Conservation (phyloP, 2,329 filamentous ascomycete genomes). For the Parastagonospora nodorum region DNA sequence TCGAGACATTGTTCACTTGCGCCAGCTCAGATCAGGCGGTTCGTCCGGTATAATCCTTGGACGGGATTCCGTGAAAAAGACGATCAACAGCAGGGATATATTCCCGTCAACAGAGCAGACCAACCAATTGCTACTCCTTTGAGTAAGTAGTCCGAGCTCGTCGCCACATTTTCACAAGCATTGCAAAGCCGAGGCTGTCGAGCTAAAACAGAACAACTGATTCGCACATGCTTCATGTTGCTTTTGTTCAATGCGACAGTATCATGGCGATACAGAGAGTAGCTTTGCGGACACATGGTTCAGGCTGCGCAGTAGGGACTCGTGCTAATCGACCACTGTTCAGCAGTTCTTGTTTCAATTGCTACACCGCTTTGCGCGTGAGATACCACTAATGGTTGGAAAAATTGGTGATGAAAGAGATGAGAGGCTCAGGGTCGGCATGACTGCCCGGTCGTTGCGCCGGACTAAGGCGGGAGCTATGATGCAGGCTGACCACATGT, state of each 20-base stretch:
- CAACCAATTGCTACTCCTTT: slow-evolving; percentile 25
- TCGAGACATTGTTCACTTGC: slow-evolving; percentile 13
- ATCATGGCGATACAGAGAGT: slow-evolving; percentile 3
- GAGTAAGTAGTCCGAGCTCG: slow-evolving; percentile 38
- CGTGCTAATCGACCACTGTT: slow-evolving; percentile 7
- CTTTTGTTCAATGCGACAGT: background rate
- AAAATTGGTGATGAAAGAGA: slow-evolving; percentile 12
- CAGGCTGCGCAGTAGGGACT: slow-evolving; percentile 14
- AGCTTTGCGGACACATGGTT: slow-evolving; percentile 12
- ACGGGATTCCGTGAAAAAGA: slow-evolving; percentile 25
- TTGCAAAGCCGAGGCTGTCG: slow-evolving; percentile 25
- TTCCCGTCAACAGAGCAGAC: slow-evolving; percentile 20
- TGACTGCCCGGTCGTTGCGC: slow-evolving; percentile 4
- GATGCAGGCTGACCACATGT: background rate
- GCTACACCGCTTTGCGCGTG: slow-evolving; percentile 8
- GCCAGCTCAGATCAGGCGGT: slow-evolving; percentile 22
- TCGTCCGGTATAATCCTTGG: slow-evolving; percentile 22
- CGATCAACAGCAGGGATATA: slow-evolving; percentile 30
- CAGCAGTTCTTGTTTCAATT: slow-evolving; percentile 10
- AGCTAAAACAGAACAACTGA: slow-evolving; percentile 10
- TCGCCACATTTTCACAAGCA: slow-evolving; percentile 27
- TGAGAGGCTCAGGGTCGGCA: slow-evolving; percentile 7
- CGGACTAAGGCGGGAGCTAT: slow-evolving; percentile 6
- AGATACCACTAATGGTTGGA: slow-evolving; percentile 10
- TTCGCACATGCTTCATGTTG: slow-evolving; percentile 25